A percentile compares a stretch with the other conserved stretches of the same genome.
Conservation (phyloP, 768 basidiomycete species). For the Tylopilus rubrobrunneus region DNA sequence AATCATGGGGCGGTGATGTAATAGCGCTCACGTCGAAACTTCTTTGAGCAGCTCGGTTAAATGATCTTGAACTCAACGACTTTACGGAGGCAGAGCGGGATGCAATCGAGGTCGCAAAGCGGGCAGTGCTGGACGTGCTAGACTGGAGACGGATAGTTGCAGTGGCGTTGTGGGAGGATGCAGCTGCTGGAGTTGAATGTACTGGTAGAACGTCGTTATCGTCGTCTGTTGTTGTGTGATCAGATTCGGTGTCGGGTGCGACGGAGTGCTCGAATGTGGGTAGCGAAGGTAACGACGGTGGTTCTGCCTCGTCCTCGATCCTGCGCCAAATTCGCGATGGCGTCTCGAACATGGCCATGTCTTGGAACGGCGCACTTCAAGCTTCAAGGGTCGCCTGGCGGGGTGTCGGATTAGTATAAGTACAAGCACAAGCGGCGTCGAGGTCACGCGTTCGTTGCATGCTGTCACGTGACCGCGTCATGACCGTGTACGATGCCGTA, state of each 20-base stretch:
- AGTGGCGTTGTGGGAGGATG: slow-evolving; percentile 47
- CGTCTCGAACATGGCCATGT: slow-evolving; percentile 63
- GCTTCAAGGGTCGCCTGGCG: background rate
- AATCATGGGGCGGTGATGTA: slow-evolving; percentile 44
- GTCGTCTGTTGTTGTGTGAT: slow-evolving; percentile 39
- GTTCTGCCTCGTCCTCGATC: slow-evolving; percentile 73
- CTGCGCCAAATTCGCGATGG: slow-evolving; percentile 83
- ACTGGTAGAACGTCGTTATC: slow-evolving; percentile 48
- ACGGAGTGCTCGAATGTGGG: slow-evolving; percentile 67
- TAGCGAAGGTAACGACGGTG: slow-evolving; percentile 79
- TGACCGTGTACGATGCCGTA: no score
- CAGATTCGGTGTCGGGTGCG: slow-evolving; percentile 33
- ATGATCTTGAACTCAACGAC: slow-evolving; percentile 34
- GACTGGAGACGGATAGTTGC: slow-evolving; percentile 49
- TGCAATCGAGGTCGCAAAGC: slow-evolving; percentile 52
- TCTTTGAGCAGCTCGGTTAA: slow-evolving; percentile 33
- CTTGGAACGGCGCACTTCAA: background rate
- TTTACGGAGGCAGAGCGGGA: slow-evolving; percentile 37
- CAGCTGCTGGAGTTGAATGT: slow-evolving; percentile 62
- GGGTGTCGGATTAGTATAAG: background rate
- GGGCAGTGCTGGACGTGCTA: slow-evolving; percentile 45
- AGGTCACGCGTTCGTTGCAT: background rate
- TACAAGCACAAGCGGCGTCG: background rate
- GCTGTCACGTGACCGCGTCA: background rate
- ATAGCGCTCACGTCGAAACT: slow-evolving; percentile 63